Base-by-base conservation (phyloP, 106 monocot species). In the Apostasia shenzhenica region DNA sequence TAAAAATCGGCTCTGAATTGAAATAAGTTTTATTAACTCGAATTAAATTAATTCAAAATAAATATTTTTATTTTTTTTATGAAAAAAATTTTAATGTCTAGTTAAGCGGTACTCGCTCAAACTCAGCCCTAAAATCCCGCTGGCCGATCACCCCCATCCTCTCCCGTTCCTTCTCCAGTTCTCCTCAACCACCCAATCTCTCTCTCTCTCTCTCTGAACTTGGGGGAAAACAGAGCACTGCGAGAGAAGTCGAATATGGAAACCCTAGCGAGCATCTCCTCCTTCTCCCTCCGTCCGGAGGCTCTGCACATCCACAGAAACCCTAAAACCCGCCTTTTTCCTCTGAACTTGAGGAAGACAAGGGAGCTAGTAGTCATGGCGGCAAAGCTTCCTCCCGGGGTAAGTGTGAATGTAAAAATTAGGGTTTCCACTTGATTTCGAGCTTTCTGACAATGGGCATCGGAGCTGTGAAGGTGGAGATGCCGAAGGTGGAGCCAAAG, bases 351-450 rank as follows among this genome's bases (percentile, higher is more conserved):
- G 45, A 2, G 52, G 60, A 81, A 56, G 69, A 55, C 52, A 14
- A 82, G 9, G 7, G 6, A 67, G 73, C 69, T 81, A 48, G 70
- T 14, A 41, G 74, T 89, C 47, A 76, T 71, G 76, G 95, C 95
- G 67, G 95, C 91, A 57, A 95, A 86, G 76, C 77, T 81, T 48
- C 91, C 91, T 47, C 72, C 84, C 6, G 91, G 91, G 14, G 91
- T 92, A 81, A 77, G 80, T 72, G 2, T 5, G 13, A 37, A 40
- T 46, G 2, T 37, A 14, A 10, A 8, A 9, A 56, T 10, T 42
- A 54, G 37, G 55, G 14, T 11, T 63, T 14, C 41, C 49, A 39
- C 48, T 1, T 67, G 8, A 4, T n/a, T 55, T 70, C 44, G 2
- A 11, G 8, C 8, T 55, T 44, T 52, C 13, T 67, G 9, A 52